These are phyloP conservation scores for Phaffomyces thermotolerans DNA, from an alignment of 805 yeast species.

Conservation along the genomic window DNA sequence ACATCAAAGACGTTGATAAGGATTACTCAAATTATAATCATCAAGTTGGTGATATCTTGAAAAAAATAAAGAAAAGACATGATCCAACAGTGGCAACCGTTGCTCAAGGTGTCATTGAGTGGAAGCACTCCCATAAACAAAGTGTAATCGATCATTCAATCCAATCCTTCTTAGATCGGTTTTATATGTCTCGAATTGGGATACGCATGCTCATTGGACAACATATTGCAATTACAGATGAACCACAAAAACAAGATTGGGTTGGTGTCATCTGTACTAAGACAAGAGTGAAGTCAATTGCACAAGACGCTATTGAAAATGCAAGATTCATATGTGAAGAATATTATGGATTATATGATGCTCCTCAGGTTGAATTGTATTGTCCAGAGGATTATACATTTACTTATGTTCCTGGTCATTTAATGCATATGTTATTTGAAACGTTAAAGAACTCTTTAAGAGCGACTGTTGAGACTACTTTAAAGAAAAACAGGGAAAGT, in stretches of 20 bases:
- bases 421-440: constrained; percentile 86
- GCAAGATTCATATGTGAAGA: constrained; percentile 89
- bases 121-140: constrained; percentile 52
- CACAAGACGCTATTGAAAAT: constrained; percentile 82
- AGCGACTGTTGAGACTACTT: constrained; percentile 81
- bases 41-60: constrained; percentile 55
- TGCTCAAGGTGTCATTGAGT: constrained; percentile 87
- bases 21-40: constrained; percentile 43
- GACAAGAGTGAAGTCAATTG: constrained; percentile 77
- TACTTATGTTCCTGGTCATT: constrained; percentile 91
- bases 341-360: constrained; percentile 79
- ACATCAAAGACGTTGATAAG: constrained; percentile 27
- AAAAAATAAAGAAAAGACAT: constrained; percentile 72
- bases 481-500: constrained; percentile 44
- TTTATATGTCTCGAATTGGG: constrained; percentile 87
- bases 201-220: constrained; percentile 94
- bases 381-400: constrained; percentile 61
- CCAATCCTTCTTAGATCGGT: constrained; percentile 76
- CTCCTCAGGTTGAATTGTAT: constrained; percentile 74
- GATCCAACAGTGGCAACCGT: constrained; percentile 91
- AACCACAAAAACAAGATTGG: constrained; percentile 57
- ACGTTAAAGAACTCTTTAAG: constrained; percentile 79
- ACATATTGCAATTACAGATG: constrained; percentile 74
- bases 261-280: constrained; percentile 86
- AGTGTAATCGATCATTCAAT: constrained; percentile 60